phyloP scores from a whole-genome alignment of 345 rosid genomes.

The Brassica incana region DNA sequence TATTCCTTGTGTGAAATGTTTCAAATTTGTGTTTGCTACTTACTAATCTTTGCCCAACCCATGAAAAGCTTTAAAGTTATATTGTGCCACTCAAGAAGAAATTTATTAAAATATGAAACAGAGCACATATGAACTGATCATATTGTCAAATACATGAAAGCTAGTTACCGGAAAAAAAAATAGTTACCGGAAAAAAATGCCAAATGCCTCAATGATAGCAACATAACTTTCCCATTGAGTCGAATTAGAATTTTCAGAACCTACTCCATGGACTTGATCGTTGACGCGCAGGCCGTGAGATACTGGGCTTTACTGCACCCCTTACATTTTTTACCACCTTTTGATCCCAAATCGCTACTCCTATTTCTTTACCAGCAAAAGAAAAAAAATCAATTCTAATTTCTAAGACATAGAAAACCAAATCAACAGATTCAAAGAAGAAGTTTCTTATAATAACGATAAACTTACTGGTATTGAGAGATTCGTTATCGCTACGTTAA shows the following conservation, averaged over 20 bases:
- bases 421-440: background rate
- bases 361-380: background rate
- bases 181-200: background rate
- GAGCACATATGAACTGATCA: background rate
- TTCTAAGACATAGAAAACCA: background rate
- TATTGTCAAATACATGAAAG: background rate
- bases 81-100: background rate
- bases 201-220: slow-evolving; percentile 7
- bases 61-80: background rate
- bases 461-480: slow-evolving; percentile 14
- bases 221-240: background rate
- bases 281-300: slow-evolving; percentile 6
- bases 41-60: background rate
- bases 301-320: background rate
- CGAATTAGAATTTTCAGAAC: background rate
- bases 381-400: background rate
- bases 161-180: background rate
- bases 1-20: too few species aligned
- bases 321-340: background rate
- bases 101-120: background rate
- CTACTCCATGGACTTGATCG: background rate
- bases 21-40: background rate
- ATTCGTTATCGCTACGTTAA: background rate
- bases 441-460: background rate
- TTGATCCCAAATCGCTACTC: slow-evolving; percentile 2